Evolutionary conservation across 169 alveolate species (phyloP), one percentile per base, ranked within the genome.

Genomic region (Cryptosporidium andersoni): DNA sequence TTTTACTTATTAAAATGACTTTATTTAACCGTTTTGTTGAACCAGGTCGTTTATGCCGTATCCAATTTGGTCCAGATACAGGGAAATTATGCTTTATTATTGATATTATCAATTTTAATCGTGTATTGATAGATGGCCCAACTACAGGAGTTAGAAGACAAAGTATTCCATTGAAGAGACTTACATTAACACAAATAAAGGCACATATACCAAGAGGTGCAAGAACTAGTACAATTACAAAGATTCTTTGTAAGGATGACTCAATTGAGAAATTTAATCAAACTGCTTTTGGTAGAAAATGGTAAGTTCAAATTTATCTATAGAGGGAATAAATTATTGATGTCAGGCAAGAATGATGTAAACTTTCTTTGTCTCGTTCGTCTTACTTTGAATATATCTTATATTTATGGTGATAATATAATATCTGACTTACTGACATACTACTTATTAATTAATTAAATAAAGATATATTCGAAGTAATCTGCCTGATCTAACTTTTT

Each of bases 1-100:
- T 25, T 7, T 14, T 12, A 47, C 12, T 16, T 64, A 45, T 25
- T 12, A 81, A 64, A 39, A 90, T 90, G 93, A 66, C 95, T 81
- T 90, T 94, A 68, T 95, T 95, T 82, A 94, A 74, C 80, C 92
- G 95, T 89, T 95, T 94, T 85, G 95, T 94, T 56, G 97, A 95
- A 88, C 96, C 97, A 48, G 98, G 97, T 64, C 94, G 98, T 81
- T 93, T 95, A 74, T 92, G 95, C 91, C 92, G 94, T 53, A 88
- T 95, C 80, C 95, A 95, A 63, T 95, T 94, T 88, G 97, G 98
- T 47, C 97, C 98, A 25, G 94, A 94, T 62, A 92, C 96, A 37
- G 98, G 98, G 81, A 95, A 95, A 96, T 95, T 94, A 67, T 94
- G 96, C 91, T 92, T 93, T 81, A 85, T 95, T 51, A 95, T 95